Evolutionary conservation across 176 grass and related monocot species (phyloP), one percentile per base, ranked within the genome.

Genomic region (Lolium rigidum): DNA sequence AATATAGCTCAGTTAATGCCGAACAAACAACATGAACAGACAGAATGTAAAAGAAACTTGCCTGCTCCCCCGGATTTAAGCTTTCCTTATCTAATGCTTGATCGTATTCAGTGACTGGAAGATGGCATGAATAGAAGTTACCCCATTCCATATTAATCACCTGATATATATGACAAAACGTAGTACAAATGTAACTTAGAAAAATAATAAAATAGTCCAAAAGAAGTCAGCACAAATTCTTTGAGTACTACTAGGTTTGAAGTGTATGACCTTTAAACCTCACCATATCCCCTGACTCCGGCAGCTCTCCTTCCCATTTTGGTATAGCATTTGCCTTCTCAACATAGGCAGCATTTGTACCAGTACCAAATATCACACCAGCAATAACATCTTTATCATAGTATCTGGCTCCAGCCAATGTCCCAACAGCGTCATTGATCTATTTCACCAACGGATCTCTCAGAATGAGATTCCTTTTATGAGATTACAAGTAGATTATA

Each of bases 101-200:
- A 47, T 98, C 95, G 22, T 92, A 98, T 85, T 94, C 88, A 8
- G 90, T 95, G 20, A 94, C 44, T 0, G 93, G 95, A 68, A 98
- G 91, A 83, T 79, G 41, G 2, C 61, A 67, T 21, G 88, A 98
- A 72, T 37, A 84, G 82, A 95, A 98, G 25, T 92, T 95, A 70
- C 95, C 95, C 95, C 93, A 98, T 90, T 98, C 95, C 93, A 98
- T 90, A 71, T 98, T 95, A 48, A 98, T 92, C 14, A 98, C 91
- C 95, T 98, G 59, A 80, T 88, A 28, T 66, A n/a, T 76, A 58
- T 21, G 56, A 37, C 11, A 64, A 88, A 63, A 26, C 46, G 1
- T 16, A 13, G 31, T 10, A 85, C 12, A 78, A 77, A 68, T 16
- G 1, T 35, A 43, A 6, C 76, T 80, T 76, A 52, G 18, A 79